These are phyloP conservation scores for Chlorella sp. DNA, from an alignment of 139 green algal genomes.

Conservation along the genomic window DNA sequence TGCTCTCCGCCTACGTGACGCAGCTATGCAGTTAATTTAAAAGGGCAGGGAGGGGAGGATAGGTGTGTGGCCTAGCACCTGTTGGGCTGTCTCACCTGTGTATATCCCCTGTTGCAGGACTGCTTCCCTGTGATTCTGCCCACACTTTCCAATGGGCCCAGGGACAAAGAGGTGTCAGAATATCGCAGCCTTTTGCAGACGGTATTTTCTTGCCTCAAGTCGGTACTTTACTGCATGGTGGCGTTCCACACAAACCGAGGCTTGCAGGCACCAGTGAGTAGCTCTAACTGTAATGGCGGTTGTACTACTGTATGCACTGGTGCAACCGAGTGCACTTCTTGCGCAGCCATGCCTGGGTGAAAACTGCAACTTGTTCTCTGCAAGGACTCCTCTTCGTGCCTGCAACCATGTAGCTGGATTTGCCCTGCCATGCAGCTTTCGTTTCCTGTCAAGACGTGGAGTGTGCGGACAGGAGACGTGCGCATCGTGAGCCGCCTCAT, in stretches of 20 bases:
- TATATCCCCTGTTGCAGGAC: background rate
- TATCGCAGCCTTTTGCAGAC: conserved; percentile 64
- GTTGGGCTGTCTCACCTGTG: background rate
- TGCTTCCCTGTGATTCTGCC: conserved; percentile 35
- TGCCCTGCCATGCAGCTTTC: background rate
- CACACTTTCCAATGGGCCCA: conserved; percentile 48
- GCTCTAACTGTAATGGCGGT: background rate
- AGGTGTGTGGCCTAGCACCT: too few species aligned
- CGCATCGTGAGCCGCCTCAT: conserved; percentile 44
- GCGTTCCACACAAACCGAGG: conserved; percentile 54
- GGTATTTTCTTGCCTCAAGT: conserved; percentile 58
- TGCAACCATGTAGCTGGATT: background rate
- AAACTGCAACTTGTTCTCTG: background rate
- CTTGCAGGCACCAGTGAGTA: conserved; percentile 24
- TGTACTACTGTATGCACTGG: too few species aligned
- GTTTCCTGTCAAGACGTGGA: conserved; percentile 45
- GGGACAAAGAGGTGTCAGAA: conserved; percentile 78
- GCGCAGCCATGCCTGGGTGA: too few species aligned
- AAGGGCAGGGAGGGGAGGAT: too few species aligned
- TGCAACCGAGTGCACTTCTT: too few species aligned
- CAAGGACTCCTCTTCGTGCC: background rate
- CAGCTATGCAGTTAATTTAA: background rate
- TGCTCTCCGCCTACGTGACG: background rate
- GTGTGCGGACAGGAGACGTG: conserved; percentile 27
- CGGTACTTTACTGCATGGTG: conserved; percentile 40